Evolutionary conservation across 2,329 filamentous ascomycete species (phyloP), one percentile per base, ranked within the genome.

Genomic region (Sclerotinia minor): DNA sequence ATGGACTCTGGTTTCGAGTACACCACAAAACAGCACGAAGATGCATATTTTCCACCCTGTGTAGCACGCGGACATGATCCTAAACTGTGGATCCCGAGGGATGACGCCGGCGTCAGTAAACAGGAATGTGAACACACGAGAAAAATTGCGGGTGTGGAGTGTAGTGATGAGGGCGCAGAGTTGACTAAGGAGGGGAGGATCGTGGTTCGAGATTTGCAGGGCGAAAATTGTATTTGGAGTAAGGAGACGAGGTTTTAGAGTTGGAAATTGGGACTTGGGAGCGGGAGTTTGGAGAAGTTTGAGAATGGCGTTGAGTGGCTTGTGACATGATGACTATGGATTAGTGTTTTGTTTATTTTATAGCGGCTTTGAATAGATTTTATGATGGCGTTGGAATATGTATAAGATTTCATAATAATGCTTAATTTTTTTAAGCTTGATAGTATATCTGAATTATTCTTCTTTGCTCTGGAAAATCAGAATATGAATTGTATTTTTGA

Each of bases 71-170:
- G 73, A 73, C 80, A 76, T 3, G 65, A 67, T 69, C 85, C 79
- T 70, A 87, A 81, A 84, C 83, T 83, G 69, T 89, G 82, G 87
- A 84, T 83, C 64, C 87, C 87, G n/a, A 81, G 81, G 64, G 86
- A 89, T 73, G 77, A 79, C 11, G 79, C 83, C 55, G 87, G 87
- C 13, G 80, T 89, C 45, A 84, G 81, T 71, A 77, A 75, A 67
- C 85, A 88, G 75, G 87, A 88, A 74, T 80, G 87, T 68, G 77
- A 77, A 53, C 86, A 88, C 72, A 83, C 65, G 55, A 41, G 65
- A 45, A 79, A 81, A 68, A 82, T 86, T 47, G 83, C 86, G 49
- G 81, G 83, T 5, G 83, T 86, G 47, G 81, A 83, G 6, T 86
- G 87, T 73, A 87, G 83, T 0, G 87, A 89, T 70, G 84, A 87